Evolutionary conservation across 805 yeast species (phyloP).

Genomic region (Ogataea paradorogensis): DNA sequence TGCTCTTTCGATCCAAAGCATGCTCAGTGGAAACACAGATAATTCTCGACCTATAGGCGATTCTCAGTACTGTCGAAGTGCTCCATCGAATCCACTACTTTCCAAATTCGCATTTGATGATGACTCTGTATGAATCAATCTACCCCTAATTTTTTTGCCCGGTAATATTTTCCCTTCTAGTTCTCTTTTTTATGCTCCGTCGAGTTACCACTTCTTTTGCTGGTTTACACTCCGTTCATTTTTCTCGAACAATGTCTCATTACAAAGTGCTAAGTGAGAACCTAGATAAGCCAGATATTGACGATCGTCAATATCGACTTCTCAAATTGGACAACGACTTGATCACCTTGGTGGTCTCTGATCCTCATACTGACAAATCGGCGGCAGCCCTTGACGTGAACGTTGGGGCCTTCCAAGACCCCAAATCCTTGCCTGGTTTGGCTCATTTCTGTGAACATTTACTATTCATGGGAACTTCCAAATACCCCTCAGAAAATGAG

Average conservation of each 20-base stretch:
- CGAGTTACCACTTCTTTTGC: slow-evolving; percentile 3
- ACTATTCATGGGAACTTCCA: slow-evolving; percentile 74
- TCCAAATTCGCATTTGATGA: slow-evolving; percentile 57
- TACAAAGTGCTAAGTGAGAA: slow-evolving; percentile 13
- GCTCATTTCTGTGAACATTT: slow-evolving; percentile 79
- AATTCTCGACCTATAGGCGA: slow-evolving; percentile 59
- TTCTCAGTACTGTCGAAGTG: slow-evolving; percentile 43
- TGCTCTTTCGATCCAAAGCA: slow-evolving; percentile 59
- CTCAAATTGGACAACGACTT: slow-evolving; percentile 58
- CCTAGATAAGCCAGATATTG: slow-evolving; percentile 48
- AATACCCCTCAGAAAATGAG: slow-evolving; percentile 73
- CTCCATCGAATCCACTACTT: slow-evolving; percentile 56
- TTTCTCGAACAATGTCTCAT: slow-evolving; percentile 7
- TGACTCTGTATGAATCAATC: slow-evolving; percentile 37
- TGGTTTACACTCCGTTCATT: slow-evolving; percentile 1
- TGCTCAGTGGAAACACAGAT: slow-evolving; percentile 49
- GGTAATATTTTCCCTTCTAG: slow-evolving; percentile 4
- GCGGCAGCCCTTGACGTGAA: slow-evolving; percentile 80
- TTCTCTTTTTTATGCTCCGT: slow-evolving; percentile 8
- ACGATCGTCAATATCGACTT: slow-evolving; percentile 73
- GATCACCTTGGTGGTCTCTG: slow-evolving; percentile 62
- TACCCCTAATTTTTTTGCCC: slow-evolving; percentile 2
- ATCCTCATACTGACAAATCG: slow-evolving; percentile 66
- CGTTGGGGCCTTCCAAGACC: slow-evolving; percentile 74
- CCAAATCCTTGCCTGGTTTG: slow-evolving; percentile 59